Percentiles rank a stretch among this genome's conserved stretches.
These are phyloP conservation scores for Knoxdaviesia capensis DNA, from an alignment of 2,329 filamentous ascomycete genomes.

Conservation along the genomic window DNA sequence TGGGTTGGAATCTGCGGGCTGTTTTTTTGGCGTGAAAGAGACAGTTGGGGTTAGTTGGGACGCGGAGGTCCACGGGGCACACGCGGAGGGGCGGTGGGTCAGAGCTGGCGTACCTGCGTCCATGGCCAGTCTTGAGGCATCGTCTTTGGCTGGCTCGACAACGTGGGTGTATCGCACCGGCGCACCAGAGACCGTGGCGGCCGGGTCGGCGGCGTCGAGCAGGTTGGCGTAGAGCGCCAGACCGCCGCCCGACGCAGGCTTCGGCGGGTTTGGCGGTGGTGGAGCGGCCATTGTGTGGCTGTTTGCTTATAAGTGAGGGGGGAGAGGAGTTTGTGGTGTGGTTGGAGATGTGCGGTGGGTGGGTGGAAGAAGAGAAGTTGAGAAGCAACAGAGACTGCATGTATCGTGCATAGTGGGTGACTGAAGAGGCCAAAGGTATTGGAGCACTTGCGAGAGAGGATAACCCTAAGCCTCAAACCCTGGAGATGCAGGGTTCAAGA, in stretches of 20 bases:
- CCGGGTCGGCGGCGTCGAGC: conserved; percentile 32
- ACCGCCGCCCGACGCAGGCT: conserved; percentile 23
- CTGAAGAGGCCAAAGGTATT: too few species aligned
- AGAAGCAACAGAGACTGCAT: too few species aligned
- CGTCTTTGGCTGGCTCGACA: too few species aligned
- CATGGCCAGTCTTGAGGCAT: conserved; percentile 11
- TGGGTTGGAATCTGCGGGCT: conserved; percentile 70
- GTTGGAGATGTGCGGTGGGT: too few species aligned
- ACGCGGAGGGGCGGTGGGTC: too few species aligned
- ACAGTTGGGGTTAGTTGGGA: background rate
- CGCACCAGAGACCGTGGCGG: conserved; percentile 54
- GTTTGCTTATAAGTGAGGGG: background rate
- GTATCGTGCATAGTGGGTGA: too few species aligned
- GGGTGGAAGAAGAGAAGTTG: too few species aligned
- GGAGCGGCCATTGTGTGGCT: conserved; percentile 1
- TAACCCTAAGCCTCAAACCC: too few species aligned
- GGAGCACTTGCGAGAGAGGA: too few species aligned
- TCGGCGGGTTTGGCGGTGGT: conserved; percentile 11
- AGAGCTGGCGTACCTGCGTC: conserved; percentile 15
- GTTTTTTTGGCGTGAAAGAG: conserved; percentile 14
- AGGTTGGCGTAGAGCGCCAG: conserved; percentile 74
- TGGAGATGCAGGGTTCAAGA: too few species aligned
- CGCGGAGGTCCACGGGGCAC: background rate
- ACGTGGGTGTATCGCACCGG: conserved; percentile 51
- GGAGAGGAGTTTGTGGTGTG: background rate